phyloP scores from a whole-genome alignment of 257 asterid genomes.

The Solanum piurae region DNA sequence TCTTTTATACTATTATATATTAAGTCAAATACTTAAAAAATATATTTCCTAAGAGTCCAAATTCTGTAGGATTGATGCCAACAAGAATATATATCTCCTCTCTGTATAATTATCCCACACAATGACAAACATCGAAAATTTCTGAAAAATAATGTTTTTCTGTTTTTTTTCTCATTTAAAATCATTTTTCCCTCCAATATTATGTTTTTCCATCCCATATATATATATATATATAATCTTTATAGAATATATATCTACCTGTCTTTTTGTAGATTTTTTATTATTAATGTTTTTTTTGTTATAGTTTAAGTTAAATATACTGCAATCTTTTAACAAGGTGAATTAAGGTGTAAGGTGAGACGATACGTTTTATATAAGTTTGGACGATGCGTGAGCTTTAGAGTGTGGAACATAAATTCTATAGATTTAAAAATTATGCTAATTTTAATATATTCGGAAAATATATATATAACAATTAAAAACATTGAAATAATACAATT shows the following conservation, averaged over 20 bases:
- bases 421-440: neutral
- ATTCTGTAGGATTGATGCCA: neutral
- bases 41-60: neutral
- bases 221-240: neutral
- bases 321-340: no score
- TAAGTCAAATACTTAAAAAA: neutral
- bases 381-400: neutral
- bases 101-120: neutral
- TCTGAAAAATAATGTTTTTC: neutral
- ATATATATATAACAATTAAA: neutral
- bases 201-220: neutral
- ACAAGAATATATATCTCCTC: neutral
- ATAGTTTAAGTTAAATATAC: neutral
- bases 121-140: neutral
- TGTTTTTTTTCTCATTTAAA: neutral
- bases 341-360: no score
- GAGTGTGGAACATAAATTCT: rapidly evolving
- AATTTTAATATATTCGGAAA: neutral
- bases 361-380: neutral
- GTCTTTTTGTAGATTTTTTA: neutral
- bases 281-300: neutral
- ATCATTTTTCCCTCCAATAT: neutral
- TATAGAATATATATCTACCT: neutral
- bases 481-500: no score
- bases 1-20: neutral